These are phyloP conservation scores for Capronia epimyces DNA, from an alignment of 2,329 filamentous ascomycete genomes.

Conservation along the genomic window DNA sequence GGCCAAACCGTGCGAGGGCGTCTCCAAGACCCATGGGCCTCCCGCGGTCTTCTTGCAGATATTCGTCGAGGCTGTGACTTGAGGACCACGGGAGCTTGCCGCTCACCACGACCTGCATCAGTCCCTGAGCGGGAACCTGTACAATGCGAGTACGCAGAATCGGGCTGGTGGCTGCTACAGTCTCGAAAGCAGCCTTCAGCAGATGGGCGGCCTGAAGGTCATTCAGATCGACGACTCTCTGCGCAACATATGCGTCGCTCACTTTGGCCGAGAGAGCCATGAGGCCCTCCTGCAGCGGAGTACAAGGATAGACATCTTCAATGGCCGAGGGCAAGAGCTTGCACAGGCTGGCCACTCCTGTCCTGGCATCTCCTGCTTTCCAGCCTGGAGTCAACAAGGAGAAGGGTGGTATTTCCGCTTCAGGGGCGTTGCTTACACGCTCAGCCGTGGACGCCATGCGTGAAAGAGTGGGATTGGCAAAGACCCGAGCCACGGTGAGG, in stretches of 20 bases:
- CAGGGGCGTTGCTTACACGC: neutral
- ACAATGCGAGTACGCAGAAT: slow-evolving; percentile 48
- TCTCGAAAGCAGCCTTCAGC: slow-evolving; percentile 43
- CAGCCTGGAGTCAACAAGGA: slow-evolving; percentile 11
- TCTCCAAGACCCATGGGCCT: slow-evolving; percentile 33
- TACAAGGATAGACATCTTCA: slow-evolving; percentile 40
- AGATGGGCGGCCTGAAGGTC: slow-evolving; percentile 40
- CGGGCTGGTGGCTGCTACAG: slow-evolving; percentile 41
- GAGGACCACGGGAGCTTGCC: slow-evolving; percentile 30
- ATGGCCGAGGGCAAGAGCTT: slow-evolving; percentile 20
- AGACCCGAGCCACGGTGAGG: slow-evolving; percentile 30
- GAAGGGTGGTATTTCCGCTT: slow-evolving; percentile 12
- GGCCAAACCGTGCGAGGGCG: slow-evolving; percentile 36
- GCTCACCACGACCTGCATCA: slow-evolving; percentile 40
- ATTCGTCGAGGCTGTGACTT: slow-evolving; percentile 36
- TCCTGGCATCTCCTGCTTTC: slow-evolving; percentile 7
- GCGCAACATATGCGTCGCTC: slow-evolving; percentile 44
- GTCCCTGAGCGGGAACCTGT: slow-evolving; percentile 35
- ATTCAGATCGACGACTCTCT: slow-evolving; percentile 41
- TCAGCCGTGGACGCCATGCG: slow-evolving; percentile 37
- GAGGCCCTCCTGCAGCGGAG: slow-evolving; percentile 35
- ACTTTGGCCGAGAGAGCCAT: slow-evolving; percentile 8
- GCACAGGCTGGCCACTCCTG: neutral
- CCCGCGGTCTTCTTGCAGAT: slow-evolving; percentile 32
- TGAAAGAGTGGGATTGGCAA: slow-evolving; percentile 38